These are phyloP conservation scores for Grosmannia clavigera DNA, from an alignment of 2,329 filamentous ascomycete genomes.

Conservation along the genomic window DNA sequence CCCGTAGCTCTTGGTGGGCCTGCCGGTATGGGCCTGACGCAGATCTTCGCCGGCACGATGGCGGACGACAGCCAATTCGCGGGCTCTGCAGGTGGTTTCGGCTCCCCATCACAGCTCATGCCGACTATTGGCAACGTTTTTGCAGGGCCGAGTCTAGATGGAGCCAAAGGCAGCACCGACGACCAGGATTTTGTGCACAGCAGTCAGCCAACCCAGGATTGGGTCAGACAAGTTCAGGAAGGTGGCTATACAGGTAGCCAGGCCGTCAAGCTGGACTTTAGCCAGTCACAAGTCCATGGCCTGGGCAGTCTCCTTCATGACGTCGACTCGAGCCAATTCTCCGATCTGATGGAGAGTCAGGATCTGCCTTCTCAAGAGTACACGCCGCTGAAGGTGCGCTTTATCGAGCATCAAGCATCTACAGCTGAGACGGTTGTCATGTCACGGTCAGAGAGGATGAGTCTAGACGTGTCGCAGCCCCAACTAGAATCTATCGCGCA, in stretches of 20 bases:
- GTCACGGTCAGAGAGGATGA: conserved; percentile 9
- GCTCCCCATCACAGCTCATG: conserved; percentile 35
- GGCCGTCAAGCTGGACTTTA: conserved; percentile 42
- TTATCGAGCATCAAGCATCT: conserved; percentile 50
- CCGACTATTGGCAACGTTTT: conserved; percentile 46
- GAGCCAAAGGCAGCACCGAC: conserved; percentile 13
- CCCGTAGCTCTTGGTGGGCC: conserved; percentile 40
- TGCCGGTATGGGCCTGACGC: conserved; percentile 64
- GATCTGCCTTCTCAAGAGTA: conserved; percentile 65
- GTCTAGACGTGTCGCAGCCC: not conserved
- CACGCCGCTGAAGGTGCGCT: conserved; percentile 58
- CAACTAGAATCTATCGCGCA: conserved; percentile 18
- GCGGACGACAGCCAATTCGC: conserved; percentile 42
- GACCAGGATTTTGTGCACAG: conserved; percentile 33
- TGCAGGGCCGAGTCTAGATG: conserved; percentile 40
- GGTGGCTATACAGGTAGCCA: conserved; percentile 22
- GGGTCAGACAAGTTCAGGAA: conserved; percentile 15
- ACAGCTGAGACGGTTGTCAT: conserved; percentile 59
- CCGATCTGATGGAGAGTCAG: conserved; percentile 39
- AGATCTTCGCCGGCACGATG: conserved; percentile 86
- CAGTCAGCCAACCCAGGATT: conserved; percentile 29
- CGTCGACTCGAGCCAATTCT: conserved; percentile 44
- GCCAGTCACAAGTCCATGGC: conserved; percentile 47
- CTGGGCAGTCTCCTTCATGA: conserved; percentile 43
- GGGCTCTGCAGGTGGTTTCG: conserved; percentile 7